Evolutionary conservation across 2,329 filamentous ascomycete species (phyloP).

Genomic region (Alternaria sp.): DNA sequence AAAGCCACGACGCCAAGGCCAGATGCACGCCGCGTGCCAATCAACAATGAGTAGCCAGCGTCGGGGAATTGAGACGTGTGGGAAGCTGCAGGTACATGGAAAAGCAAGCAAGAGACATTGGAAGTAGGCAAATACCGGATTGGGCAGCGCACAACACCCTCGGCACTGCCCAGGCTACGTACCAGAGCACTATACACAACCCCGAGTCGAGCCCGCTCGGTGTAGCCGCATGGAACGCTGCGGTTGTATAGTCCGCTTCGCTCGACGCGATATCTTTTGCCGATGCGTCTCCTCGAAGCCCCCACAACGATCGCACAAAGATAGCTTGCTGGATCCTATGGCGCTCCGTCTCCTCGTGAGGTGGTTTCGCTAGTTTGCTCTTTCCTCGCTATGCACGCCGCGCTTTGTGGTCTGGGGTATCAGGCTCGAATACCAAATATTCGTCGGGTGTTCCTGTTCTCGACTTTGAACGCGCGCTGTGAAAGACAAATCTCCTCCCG

Average conservation of each 20-base stretch:
- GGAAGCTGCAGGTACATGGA: conserved; percentile 9
- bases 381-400: conserved; percentile 8
- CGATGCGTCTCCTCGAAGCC: conserved; percentile 6
- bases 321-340: conserved; percentile 4
- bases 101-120: conserved; percentile 11
- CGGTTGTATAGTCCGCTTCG: conserved; percentile 9
- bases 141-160: conserved; percentile 4
- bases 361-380: conserved; percentile 4
- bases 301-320: conserved; percentile 4
- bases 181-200: conserved; percentile 27
- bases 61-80: conserved; percentile 7
- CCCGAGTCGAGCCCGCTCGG: conserved; percentile 15
- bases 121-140: conserved; percentile 17
- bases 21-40: conserved; percentile 12
- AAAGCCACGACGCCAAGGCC: conserved; percentile 18
- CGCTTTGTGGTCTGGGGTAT: conserved; percentile 25
- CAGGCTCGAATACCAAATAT: conserved; percentile 20
- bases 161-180: conserved; percentile 25
- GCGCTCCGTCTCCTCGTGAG: conserved; percentile 7
- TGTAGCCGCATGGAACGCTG: conserved; percentile 21
- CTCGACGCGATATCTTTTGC: conserved; percentile 14
- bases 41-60: conserved; percentile 10
- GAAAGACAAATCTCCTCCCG: conserved; percentile 27
- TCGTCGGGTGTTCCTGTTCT: conserved; percentile 17
- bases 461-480: conserved; percentile 18